These are phyloP conservation scores for Coemansia sp. DNA, from an alignment of 192 early-diverging fungal genomes.

Conservation along the genomic window DNA sequence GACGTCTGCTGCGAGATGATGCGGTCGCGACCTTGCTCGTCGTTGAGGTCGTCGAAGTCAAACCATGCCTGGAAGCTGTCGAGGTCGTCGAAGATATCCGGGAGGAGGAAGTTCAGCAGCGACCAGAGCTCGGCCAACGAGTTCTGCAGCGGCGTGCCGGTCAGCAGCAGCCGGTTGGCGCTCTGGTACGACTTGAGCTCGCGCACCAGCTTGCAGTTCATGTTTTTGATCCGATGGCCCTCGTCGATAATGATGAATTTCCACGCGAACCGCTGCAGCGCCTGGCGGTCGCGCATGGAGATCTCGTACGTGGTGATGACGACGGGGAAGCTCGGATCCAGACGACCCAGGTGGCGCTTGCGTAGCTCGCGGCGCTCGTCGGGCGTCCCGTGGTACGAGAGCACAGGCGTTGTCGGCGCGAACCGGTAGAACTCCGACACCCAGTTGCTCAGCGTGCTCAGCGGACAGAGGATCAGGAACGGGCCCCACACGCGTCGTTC, in stretches of 20 bases:
- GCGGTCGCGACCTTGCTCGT: slow-evolving; percentile 59
- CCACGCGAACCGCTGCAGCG: slow-evolving; percentile 68
- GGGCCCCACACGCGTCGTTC: slow-evolving; percentile 81
- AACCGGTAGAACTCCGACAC: slow-evolving; percentile 87
- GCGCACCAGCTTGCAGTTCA: slow-evolving; percentile 82
- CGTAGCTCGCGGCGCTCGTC: slow-evolving; percentile 70
- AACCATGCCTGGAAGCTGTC: slow-evolving; percentile 87
- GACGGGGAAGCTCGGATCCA: slow-evolving; percentile 71
- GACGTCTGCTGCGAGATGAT: slow-evolving; percentile 67
- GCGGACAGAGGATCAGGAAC: slow-evolving; percentile 83
- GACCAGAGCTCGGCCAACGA: slow-evolving; percentile 93
- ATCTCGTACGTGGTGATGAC: slow-evolving; percentile 91
- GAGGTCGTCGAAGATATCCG: slow-evolving; percentile 90
- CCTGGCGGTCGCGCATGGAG: slow-evolving; percentile 76
- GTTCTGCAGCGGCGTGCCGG: slow-evolving; percentile 94
- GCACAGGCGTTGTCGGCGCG: slow-evolving; percentile 70
- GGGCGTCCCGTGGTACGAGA: slow-evolving; percentile 80
- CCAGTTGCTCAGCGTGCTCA: slow-evolving; percentile 93
- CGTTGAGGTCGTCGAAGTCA: slow-evolving; percentile 71
- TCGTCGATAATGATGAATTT: slow-evolving; percentile 94
- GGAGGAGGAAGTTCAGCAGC: slow-evolving; percentile 89
- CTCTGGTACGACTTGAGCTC: slow-evolving; percentile 82
- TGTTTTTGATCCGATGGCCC: slow-evolving; percentile 96
- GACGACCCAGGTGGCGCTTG: slow-evolving; percentile 61
- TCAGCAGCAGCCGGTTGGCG: slow-evolving; percentile 84